These are phyloP conservation scores for Phialophora macrospora DNA, from an alignment of 2,329 filamentous ascomycete genomes.

Conservation along the genomic window DNA sequence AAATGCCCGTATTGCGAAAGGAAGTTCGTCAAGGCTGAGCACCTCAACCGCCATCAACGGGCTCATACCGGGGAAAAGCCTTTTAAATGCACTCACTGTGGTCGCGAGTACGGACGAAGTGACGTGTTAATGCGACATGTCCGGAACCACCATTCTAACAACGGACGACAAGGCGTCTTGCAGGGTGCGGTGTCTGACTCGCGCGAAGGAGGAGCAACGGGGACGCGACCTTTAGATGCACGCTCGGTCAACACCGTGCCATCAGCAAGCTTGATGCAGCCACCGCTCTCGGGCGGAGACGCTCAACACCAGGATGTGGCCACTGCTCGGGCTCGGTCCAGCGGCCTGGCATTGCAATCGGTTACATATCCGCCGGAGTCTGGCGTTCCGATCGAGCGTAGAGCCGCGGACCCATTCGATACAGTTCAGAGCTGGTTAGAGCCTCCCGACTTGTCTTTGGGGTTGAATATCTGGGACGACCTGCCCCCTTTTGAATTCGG, in stretches of 20 bases:
- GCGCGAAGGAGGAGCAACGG: neutral
- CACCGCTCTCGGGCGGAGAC: neutral
- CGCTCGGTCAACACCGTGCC: neutral
- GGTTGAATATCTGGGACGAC: conserved; percentile 17
- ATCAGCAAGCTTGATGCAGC: conserved; percentile 6
- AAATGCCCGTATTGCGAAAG: conserved; percentile 23
- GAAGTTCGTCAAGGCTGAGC: conserved; percentile 39
- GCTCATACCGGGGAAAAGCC: conserved; percentile 94
- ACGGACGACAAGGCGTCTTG: neutral
- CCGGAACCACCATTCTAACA: conserved; percentile 17
- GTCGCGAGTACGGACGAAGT: conserved; percentile 63
- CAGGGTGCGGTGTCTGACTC: neutral
- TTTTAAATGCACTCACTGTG: conserved; percentile 94
- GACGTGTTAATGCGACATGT: conserved; percentile 24
- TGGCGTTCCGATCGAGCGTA: neutral
- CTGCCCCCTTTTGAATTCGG: conserved; percentile 17
- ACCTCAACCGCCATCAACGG: conserved; percentile 49
- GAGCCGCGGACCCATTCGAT: conserved; percentile 7
- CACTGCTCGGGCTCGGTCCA: neutral
- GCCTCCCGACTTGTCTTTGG: conserved; percentile 12
- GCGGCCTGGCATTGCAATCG: neutral
- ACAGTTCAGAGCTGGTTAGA: conserved; percentile 14
- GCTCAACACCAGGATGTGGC: neutral
- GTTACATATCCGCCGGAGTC: neutral
- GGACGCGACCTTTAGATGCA: neutral